A percentile compares a stretch with the other conserved stretches of the same genome.
Conservation (phyloP, 352 stramenopile genomes). For the Discostella stelligera region DNA sequence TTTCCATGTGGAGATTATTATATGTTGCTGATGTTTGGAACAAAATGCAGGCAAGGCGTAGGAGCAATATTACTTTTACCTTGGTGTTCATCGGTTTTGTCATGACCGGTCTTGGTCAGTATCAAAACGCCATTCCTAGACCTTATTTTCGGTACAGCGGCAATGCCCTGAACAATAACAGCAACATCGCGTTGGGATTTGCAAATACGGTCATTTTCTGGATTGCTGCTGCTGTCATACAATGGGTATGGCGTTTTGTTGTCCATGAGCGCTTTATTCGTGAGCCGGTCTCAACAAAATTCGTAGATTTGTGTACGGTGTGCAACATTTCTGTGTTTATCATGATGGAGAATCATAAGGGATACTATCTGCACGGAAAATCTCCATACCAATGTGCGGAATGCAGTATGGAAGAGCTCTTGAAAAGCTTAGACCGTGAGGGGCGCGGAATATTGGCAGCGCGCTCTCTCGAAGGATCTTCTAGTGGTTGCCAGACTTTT, state of each 20-base stretch:
- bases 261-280: slow-evolving; percentile 84
- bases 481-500: slow-evolving; percentile 88
- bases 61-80: slow-evolving; percentile 85
- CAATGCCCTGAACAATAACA: slow-evolving; percentile 58
- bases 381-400: slow-evolving; percentile 91
- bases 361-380: slow-evolving; percentile 93
- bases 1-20: slow-evolving; percentile 92
- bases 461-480: slow-evolving; percentile 84
- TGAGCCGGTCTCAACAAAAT: slow-evolving; percentile 72
- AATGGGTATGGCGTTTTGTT: slow-evolving; percentile 89
- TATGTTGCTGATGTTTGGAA: slow-evolving; percentile 93
- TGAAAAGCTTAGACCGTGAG: slow-evolving; percentile 90
- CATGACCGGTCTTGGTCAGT: slow-evolving; percentile 81
- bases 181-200: slow-evolving; percentile 89
- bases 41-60: slow-evolving; percentile 86
- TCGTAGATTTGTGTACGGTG: slow-evolving; percentile 93
- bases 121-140: slow-evolving; percentile 71
- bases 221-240: slow-evolving; percentile 79
- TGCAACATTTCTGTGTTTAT: slow-evolving; percentile 89
- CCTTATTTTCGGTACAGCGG: slow-evolving; percentile 68
- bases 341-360: slow-evolving; percentile 89
- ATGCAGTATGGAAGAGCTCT: slow-evolving; percentile 89
- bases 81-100: slow-evolving; percentile 88
- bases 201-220: slow-evolving; percentile 87
- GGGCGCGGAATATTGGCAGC: slow-evolving; percentile 85